Evolutionary conservation across 2,329 filamentous ascomycete genomes (phyloP).

Genomic region (Colletotrichum scovillei): DNA sequence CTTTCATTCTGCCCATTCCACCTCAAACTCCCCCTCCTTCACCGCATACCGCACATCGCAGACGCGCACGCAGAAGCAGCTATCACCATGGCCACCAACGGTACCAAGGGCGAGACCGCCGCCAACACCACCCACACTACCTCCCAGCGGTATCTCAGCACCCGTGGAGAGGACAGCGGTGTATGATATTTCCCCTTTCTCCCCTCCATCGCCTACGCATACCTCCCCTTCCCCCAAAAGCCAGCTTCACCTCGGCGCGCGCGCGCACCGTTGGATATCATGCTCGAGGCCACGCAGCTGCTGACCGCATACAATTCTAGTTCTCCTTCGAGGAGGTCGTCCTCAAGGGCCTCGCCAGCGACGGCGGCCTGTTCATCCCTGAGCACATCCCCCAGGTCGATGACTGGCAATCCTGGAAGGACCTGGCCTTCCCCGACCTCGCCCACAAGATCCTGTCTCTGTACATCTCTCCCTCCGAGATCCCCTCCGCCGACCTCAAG

Average conservation of each 20-base stretch:
- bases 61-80: neutral
- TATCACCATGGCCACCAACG: conserved; percentile 56
- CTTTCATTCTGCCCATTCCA: neutral
- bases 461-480: conserved; percentile 87
- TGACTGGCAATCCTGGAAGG: conserved; percentile 80
- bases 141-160: conserved; percentile 63
- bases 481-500: conserved; percentile 82
- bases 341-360: conserved; percentile 85
- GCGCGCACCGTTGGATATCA: neutral
- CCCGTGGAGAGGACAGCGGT: conserved; percentile 61
- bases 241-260: neutral
- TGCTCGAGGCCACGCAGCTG: neutral
- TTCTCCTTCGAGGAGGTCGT: conserved; percentile 93
- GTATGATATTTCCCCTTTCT: conserved; percentile 46
- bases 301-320: conserved; percentile 52
- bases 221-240: neutral
- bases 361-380: conserved; percentile 91
- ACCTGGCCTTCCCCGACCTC: conserved; percentile 83
- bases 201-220: neutral
- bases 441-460: conserved; percentile 87
- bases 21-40: neutral
- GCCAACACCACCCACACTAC: conserved; percentile 51
- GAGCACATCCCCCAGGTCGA: conserved; percentile 77
- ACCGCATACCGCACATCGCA: neutral
- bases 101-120: conserved; percentile 39